Percentiles rank a stretch among this genome's conserved stretches.
Evolutionary conservation across 805 yeast genomes (phyloP).

Genomic region (Yarrowia deformans): DNA sequence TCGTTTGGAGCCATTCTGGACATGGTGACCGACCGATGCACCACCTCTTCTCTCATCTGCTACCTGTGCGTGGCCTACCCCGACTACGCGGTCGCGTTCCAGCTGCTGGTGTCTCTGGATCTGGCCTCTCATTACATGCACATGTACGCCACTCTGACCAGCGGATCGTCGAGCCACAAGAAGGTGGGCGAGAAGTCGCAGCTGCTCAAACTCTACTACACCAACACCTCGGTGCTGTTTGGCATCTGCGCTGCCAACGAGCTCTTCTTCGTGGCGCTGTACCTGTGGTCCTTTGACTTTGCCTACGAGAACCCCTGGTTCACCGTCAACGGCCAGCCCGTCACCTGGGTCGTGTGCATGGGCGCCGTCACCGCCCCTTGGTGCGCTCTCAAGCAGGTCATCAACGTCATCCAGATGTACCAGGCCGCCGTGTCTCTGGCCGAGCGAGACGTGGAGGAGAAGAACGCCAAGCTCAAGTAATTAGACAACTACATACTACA

Average conservation of each 20-base stretch:
- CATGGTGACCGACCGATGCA: constrained; percentile 98
- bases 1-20: constrained; percentile 95
- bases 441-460: constrained; percentile 69
- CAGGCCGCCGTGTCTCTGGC: constrained; percentile 87
- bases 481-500: constrained; percentile 3
- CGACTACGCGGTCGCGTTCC: constrained; percentile 71
- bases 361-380: constrained; percentile 75
- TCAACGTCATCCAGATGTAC: constrained; percentile 85
- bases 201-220: constrained; percentile 84
- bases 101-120: constrained; percentile 76
- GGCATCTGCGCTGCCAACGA: constrained; percentile 93
- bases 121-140: constrained; percentile 97
- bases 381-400: constrained; percentile 88
- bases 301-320: constrained; percentile 46
- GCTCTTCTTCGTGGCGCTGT: constrained; percentile 87
- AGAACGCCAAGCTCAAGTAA: constrained; percentile 36
- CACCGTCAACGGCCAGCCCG: constrained; percentile 54
- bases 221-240: constrained; percentile 82
- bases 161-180: constrained; percentile 86
- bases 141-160: constrained; percentile 90
- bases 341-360: constrained; percentile 67
- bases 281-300: constrained; percentile 70
- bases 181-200: constrained; percentile 73
- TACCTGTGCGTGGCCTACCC: constrained; percentile 85
- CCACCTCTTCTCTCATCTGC: constrained; percentile 92